These are phyloP conservation scores for Zostera marina DNA, from an alignment of 116 monocot genomes.

Conservation along the genomic window DNA sequence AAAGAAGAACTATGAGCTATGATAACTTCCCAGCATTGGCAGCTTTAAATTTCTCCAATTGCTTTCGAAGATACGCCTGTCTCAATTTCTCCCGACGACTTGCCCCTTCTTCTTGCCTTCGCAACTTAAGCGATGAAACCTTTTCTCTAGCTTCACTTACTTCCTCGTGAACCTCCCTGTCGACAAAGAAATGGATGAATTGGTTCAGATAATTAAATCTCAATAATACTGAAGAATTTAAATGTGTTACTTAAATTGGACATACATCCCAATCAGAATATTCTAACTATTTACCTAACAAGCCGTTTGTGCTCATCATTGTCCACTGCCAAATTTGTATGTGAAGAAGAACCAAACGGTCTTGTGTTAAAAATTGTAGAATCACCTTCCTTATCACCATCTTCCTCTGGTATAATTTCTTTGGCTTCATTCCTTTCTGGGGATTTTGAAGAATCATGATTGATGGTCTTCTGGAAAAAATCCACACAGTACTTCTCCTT, in stretches of 20 bases:
- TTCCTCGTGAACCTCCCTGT: conserved; percentile 96
- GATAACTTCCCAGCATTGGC: conserved; percentile 10
- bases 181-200: not conserved
- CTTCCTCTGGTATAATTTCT: conserved; percentile 5
- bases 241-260: not conserved
- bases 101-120: conserved; percentile 64
- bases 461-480: conserved; percentile 58
- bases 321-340: conserved; percentile 26
- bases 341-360: conserved; percentile 31
- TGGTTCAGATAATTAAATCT: not conserved
- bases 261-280: too few relatives aligned
- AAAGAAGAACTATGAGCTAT: too few relatives aligned
- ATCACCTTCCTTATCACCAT: conserved; percentile 26
- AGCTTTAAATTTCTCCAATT: conserved; percentile 54
- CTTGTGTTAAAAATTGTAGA: conserved; percentile 11
- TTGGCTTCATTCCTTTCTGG: conserved; percentile 12
- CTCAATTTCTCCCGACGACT: conserved; percentile 66
- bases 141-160: conserved; percentile 64
- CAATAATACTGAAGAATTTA: not conserved
- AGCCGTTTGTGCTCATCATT: conserved; percentile 75
- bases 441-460: conserved; percentile 23
- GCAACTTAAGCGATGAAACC: conserved; percentile 37
- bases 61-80: conserved; percentile 80
- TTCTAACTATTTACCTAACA: conserved; percentile 46
- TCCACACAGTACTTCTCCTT: conserved; percentile 89